Conservation (phyloP, 225 moss, liverwort and hornwort species). For the Asterella californica region DNA sequence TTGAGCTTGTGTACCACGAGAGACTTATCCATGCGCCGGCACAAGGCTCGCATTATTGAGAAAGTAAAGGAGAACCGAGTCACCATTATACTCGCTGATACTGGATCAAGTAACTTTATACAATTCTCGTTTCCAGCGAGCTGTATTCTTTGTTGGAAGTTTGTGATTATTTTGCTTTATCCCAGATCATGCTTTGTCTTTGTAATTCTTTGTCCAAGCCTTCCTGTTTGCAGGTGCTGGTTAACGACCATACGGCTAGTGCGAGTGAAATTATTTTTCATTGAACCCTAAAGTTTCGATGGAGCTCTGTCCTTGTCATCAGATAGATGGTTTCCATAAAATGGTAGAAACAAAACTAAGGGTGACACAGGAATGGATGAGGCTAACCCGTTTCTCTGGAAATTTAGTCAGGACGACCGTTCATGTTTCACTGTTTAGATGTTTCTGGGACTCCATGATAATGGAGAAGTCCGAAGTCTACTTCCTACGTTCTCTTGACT, state of each 20-base stretch:
- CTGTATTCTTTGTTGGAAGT: no score
- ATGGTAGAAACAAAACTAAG: neutral
- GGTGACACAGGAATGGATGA: neutral
- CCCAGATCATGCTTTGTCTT: no score
- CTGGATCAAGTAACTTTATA: constrained; percentile 47
- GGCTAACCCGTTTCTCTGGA: neutral
- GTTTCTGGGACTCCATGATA: neutral
- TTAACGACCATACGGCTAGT: constrained; percentile 84
- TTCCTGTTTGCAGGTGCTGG: constrained; percentile 64
- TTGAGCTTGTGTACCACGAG: neutral
- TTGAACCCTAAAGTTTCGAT: neutral
- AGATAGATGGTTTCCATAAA: neutral
- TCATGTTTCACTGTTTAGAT: neutral
- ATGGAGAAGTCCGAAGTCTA: neutral
- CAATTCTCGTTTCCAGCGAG: neutral
- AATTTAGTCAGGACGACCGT: neutral
- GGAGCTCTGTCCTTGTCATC: neutral
- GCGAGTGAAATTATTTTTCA: constrained; percentile 83
- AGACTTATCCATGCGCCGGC: constrained; percentile 50
- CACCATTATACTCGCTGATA: constrained; percentile 59
- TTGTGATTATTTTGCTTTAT: no score
- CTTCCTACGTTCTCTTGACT: neutral
- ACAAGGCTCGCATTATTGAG: constrained; percentile 46
- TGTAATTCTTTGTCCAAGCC: no score
- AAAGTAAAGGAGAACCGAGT: constrained; percentile 62